A percentile compares a stretch with the other conserved stretches of the same genome.
These are phyloP conservation scores for Mollisia scopiformis DNA, from an alignment of 2,329 filamentous ascomycete species.

Conservation along the genomic window DNA sequence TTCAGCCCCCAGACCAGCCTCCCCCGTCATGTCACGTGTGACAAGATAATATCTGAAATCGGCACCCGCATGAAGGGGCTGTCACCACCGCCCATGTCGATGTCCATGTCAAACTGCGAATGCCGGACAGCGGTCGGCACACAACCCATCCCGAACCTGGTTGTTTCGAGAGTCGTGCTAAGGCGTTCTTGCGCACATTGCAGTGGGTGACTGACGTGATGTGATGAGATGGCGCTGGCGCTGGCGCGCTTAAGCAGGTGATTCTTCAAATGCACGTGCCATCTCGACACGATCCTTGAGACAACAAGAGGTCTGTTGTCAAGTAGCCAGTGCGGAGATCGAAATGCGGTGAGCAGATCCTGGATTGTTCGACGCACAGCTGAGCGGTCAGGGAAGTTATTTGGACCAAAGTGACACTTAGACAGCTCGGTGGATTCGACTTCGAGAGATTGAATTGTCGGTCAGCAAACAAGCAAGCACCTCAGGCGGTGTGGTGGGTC, in stretches of 20 bases:
- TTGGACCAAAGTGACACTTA: neutral
- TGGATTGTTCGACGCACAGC: neutral
- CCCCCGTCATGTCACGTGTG: slow-evolving; percentile 8
- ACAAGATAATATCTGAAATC: slow-evolving; percentile 15
- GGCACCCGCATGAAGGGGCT: neutral
- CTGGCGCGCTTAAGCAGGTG: slow-evolving; percentile 29
- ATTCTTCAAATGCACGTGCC: slow-evolving; percentile 23
- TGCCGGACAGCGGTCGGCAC: slow-evolving; percentile 23
- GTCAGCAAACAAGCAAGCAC: too few species aligned
- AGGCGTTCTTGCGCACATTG: slow-evolving; percentile 11
- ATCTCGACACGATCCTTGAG: neutral
- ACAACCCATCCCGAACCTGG: neutral
- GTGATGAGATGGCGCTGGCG: slow-evolving; percentile 19
- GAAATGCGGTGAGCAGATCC: slow-evolving; percentile 9
- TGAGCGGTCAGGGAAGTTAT: slow-evolving; percentile 6
- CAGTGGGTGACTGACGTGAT: slow-evolving; percentile 16
- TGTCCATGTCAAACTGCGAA: slow-evolving; percentile 6
- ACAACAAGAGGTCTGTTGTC: neutral
- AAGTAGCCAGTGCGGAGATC: neutral
- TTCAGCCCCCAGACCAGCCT: neutral
- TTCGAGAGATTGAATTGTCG: neutral
- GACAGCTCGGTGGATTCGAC: neutral
- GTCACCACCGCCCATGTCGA: neutral
- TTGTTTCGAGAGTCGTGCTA: slow-evolving; percentile 5
- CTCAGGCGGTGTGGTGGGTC: neutral